These are phyloP conservation scores for Zizania latifolia DNA, from an alignment of 176 grass and related monocot species.

Conservation along the genomic window DNA sequence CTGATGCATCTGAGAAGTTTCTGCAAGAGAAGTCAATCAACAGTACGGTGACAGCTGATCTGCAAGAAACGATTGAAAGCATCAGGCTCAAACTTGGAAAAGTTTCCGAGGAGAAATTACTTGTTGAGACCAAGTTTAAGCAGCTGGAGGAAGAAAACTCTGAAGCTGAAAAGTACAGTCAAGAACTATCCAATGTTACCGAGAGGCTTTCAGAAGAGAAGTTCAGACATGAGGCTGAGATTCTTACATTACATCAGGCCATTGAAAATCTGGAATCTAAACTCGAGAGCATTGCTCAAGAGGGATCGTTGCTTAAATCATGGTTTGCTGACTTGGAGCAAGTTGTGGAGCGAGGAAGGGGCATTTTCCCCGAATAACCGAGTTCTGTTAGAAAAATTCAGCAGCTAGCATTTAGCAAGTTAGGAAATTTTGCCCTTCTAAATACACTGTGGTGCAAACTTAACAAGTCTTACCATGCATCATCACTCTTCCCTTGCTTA, in stretches of 20 bases:
- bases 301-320: slow-evolving; percentile 17
- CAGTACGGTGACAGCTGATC: neutral
- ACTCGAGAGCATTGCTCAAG: slow-evolving; percentile 6
- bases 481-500: slow-evolving; percentile 1
- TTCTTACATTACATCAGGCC: slow-evolving; percentile 28
- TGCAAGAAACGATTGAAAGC: slow-evolving; percentile 22
- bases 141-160: slow-evolving; percentile 28
- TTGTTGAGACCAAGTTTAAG: slow-evolving; percentile 20
- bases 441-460: neutral
- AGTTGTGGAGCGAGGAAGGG: slow-evolving; percentile 31
- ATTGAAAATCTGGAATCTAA: slow-evolving; percentile 29
- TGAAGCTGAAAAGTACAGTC: slow-evolving; percentile 28
- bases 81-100: slow-evolving; percentile 21
- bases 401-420: slow-evolving; percentile 26
- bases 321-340: slow-evolving; percentile 46
- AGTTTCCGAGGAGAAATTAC: slow-evolving; percentile 31
- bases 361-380: neutral
- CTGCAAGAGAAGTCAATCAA: slow-evolving; percentile 3
- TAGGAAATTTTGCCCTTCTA: slow-evolving; percentile 2
- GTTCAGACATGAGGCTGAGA: slow-evolving; percentile 41
- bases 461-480: neutral
- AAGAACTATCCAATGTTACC: slow-evolving; percentile 12
- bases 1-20: slow-evolving; percentile 21
- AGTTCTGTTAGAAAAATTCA: neutral
- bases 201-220: slow-evolving; percentile 37